Base-by-base conservation (phyloP, 2,329 filamentous ascomycete species). In the Botrytis elliptica region DNA sequence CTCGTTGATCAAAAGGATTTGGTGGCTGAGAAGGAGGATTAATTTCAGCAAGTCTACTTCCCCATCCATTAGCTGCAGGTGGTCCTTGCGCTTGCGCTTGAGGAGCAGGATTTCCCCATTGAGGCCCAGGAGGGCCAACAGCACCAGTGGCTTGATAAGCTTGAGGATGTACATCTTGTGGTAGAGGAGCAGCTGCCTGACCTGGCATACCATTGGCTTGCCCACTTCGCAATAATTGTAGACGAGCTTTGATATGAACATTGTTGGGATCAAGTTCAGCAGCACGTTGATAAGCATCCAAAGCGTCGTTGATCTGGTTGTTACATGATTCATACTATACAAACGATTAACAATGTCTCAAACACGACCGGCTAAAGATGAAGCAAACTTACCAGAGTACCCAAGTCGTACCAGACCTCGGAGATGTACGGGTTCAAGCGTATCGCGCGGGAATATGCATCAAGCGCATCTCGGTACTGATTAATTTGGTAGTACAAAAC, bases 401-500 rank as follows among this genome's bases (percentile, higher is more conserved):
- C 96, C 57, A 99, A 86, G 83, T 99, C 96, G 83, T 98, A 99
- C 96, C 96, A 99, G 70, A 99, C 96, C 83, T 99, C 96, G 2
- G 95, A 98, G 77, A 99, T 98, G 85, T 97, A 98, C 8, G 96
- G 96, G 82, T 98, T 99, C 79, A 99, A 85, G 73, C 96, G 92
- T 79, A 98, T 99, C 65, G 96, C 96, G 75, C 96, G 93, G 75
- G 95, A 98, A 84, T 98, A 99, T 57, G 96, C 96, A 85, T 99
- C 96, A 71, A 99, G 88, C 4, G 96, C 96, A 85, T 99, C 96
- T 74, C 96, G 91, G 84, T 99, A 99, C 85, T 99, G 96, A 84
- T 98, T 99, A 86, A 99, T 99, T 84, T 98, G 96, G 85, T 98
- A 99, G 83, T 99, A 99, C 74, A 99, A 88, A 25, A 99, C 96